Percentiles rank a stretch among this genome's conserved stretches.
Evolutionary conservation across 805 yeast species (phyloP).

Genomic region (Zygosaccharomyces bailii): DNA sequence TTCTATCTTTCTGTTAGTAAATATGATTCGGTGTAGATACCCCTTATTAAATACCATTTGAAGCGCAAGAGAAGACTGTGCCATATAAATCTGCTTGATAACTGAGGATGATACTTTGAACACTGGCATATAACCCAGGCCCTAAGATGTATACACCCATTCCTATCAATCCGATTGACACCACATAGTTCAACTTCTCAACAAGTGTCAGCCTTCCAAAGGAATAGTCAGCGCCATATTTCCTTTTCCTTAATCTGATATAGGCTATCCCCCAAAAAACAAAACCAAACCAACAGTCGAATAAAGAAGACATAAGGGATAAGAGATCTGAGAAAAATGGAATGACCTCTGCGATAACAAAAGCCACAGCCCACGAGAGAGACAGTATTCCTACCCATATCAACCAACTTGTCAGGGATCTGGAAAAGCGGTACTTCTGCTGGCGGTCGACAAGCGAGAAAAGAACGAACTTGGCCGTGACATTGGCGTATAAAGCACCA

Average conservation of each 20-base stretch:
- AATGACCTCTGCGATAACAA: slow-evolving; percentile 58
- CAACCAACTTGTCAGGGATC: slow-evolving; percentile 51
- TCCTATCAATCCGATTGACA: slow-evolving; percentile 40
- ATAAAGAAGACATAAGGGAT: slow-evolving; percentile 56
- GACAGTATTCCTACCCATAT: slow-evolving; percentile 47
- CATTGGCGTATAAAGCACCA: slow-evolving; percentile 54
- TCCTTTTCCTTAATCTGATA: slow-evolving; percentile 43
- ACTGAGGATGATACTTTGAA: slow-evolving; percentile 51
- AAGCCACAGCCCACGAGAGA: slow-evolving; percentile 49
- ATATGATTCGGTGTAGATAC: too few relatives aligned
- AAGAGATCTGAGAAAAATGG: slow-evolving; percentile 60
- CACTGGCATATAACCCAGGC: slow-evolving; percentile 55
- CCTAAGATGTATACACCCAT: slow-evolving; percentile 56
- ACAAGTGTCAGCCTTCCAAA: slow-evolving; percentile 26
- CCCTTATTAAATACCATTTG: slow-evolving; percentile 37
- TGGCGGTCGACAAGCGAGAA: slow-evolving; percentile 42
- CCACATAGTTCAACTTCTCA: slow-evolving; percentile 39
- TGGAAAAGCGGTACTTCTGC: slow-evolving; percentile 44
- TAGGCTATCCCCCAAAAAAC: slow-evolving; percentile 62
- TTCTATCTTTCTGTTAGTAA: too few relatives aligned
- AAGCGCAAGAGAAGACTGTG: slow-evolving; percentile 49
- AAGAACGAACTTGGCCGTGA: slow-evolving; percentile 51
- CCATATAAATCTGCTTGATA: slow-evolving; percentile 50
- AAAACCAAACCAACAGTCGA: slow-evolving; percentile 65
- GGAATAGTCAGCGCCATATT: slow-evolving; percentile 31